Base-by-base conservation (phyloP, 176 grass and related monocot genomes). In the Lolium rigidum region DNA sequence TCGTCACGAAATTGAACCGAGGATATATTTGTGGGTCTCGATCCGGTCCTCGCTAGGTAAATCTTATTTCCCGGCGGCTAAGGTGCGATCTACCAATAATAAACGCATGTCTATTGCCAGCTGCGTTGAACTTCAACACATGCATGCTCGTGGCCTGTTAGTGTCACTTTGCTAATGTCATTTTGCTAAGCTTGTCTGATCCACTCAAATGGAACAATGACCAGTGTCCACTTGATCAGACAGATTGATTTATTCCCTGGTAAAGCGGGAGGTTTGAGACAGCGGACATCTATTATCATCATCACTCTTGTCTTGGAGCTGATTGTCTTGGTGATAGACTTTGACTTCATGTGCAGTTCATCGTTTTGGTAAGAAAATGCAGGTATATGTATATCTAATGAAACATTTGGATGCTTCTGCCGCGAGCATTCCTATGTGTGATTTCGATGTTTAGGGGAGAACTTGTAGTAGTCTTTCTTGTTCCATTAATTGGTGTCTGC, bases 51-150 rank as follows among this genome's bases (percentile, higher is more conserved):
- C 71, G 25, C 71, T 4, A 15, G 71, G 46, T 51, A 26, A 50
- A 50, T 74, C 5, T 75, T 24, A 51, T 5, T 75, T 49, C 47
- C 24, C 24, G 48, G 73, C 48, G 48, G 73, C 73, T 76, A 76
- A 76, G 6, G 28, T 66, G 63, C 26, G 63, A 66, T 37, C 63
- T 66, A 16, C 63, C 26, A 66, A 31, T 66, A 17, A 9, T 47
- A 8, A 47, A 47, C 28, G 5, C 64, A 37, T 17, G 15, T 2
- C 2, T 62, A 62, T 62, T 68, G 22, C 22, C 7, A 75, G 72
- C 72, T 52, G 47, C 25, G 24, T 76, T 35, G 21, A 76, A 16
- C 15, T 52, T 76, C 7, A 52, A 54, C 73, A 52, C 73, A 31
- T 54, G 62, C 62, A 64, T 64, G 61, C 11, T 65, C 62, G 62